A percentile compares a stretch with the other conserved stretches of the same genome.
Evolutionary conservation across 257 asterid genomes (phyloP).

Genomic region (Linderniella brevidens): DNA sequence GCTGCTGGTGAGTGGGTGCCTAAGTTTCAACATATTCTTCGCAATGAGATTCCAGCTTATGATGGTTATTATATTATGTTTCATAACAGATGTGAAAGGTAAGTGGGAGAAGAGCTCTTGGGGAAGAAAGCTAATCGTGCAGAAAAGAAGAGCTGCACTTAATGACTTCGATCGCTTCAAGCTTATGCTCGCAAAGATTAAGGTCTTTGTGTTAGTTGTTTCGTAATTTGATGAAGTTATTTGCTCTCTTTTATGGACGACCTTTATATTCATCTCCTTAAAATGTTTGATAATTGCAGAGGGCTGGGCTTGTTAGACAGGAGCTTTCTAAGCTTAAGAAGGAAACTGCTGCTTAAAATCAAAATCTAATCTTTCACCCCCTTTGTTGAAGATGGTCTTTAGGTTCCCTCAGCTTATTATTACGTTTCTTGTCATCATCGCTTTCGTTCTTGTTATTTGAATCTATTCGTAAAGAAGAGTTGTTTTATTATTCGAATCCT

Average conservation of each 20-base stretch:
- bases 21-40: too few species aligned
- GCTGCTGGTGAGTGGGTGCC: conserved; percentile 67
- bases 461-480: too few species aligned
- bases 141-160: conserved; percentile 67
- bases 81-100: conserved; percentile 54
- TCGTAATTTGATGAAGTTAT: too few species aligned
- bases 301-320: conserved; percentile 69
- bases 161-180: conserved; percentile 80
- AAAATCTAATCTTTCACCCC: not conserved
- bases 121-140: conserved; percentile 93
- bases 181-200: conserved; percentile 80
- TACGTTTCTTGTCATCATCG: too few species aligned
- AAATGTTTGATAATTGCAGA: conserved; percentile 26
- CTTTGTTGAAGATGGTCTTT: too few species aligned
- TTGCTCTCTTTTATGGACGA: not conserved
- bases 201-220: conserved; percentile 22
- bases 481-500: too few species aligned
- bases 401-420: too few species aligned
- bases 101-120: conserved; percentile 91
- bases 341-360: conserved; percentile 23
- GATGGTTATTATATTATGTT: not conserved
- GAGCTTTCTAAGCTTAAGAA: conserved; percentile 78
- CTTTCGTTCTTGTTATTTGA: too few species aligned
- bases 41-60: not conserved
- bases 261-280: not conserved